Percentiles rank a stretch among this genome's conserved stretches.
phyloP scores from a whole-genome alignment of 78 protist genomes.

The Paulinella micropora region DNA sequence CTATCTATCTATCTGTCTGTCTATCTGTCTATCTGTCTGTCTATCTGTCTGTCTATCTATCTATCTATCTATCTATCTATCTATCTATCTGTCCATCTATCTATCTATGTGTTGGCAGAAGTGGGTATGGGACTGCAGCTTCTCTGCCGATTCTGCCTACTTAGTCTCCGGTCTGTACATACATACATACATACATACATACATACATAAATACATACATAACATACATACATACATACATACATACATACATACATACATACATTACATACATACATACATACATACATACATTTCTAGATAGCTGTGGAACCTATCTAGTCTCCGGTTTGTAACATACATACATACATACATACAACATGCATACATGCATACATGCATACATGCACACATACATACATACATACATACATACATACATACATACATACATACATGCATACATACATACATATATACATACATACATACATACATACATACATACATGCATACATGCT shows the following conservation, averaged over 20 bases:
- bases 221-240: background rate
- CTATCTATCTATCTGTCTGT: too few species aligned
- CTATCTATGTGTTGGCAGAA: too few species aligned
- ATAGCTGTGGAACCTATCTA: background rate
- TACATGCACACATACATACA: background rate
- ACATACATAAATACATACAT: background rate
- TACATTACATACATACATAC: background rate
- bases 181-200: background rate
- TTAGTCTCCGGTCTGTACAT: conserved; percentile 46
- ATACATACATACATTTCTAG: background rate
- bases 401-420: background rate
- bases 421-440: background rate
- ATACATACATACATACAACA: background rate
- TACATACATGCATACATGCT: too few species aligned
- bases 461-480: background rate
- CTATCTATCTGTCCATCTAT: too few species aligned
- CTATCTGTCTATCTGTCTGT: too few species aligned
- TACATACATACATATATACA: background rate
- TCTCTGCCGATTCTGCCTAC: conserved; percentile 75
- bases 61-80: too few species aligned
- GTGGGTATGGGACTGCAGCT: conserved; percentile 95
- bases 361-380: background rate
- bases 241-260: background rate
- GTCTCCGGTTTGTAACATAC: background rate
- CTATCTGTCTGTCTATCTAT: too few species aligned